Conservation (phyloP, 495 filamentous ascomycete species). For the Margaritispora aquatica region DNA sequence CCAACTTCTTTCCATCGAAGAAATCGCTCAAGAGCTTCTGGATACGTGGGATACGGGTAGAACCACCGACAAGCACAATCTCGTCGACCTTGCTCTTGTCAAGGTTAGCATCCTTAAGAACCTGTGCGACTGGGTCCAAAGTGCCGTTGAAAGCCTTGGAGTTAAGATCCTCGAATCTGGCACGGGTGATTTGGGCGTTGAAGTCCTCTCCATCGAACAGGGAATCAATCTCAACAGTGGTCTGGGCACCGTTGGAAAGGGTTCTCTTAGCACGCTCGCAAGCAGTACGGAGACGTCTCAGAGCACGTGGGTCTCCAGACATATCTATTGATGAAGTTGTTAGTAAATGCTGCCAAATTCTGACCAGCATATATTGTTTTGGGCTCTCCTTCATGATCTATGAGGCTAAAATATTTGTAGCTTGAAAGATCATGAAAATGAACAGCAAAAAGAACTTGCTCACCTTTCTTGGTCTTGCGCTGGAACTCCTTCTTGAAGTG, state of each 20-base stretch:
- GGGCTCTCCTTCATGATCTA: too few species aligned
- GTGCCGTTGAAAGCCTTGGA: constrained; percentile 94
- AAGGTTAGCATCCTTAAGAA: constrained; percentile 91
- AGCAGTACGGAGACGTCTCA: constrained; percentile 94
- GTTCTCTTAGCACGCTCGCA: constrained; percentile 99
- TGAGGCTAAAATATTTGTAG: too few species aligned
- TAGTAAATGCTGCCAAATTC: constrained; percentile 20
- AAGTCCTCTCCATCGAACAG: constrained; percentile 97
- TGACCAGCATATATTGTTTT: too few species aligned
- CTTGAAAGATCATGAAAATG: too few species aligned
- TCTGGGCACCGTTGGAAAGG: constrained; percentile 92
- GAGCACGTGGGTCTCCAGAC: constrained; percentile 86
- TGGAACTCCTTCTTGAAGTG: constrained; percentile 96
- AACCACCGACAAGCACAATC: constrained; percentile 97
- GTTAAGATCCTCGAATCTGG: constrained; percentile 98
- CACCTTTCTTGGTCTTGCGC: constrained; percentile 71
- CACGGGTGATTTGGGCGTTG: constrained; percentile 98
- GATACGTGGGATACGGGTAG: constrained; percentile 97
- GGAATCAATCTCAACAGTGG: constrained; percentile 98
- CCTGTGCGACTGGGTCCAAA: constrained; percentile 97
- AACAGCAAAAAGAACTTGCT: too few species aligned
- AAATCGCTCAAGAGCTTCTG: constrained; percentile 98
- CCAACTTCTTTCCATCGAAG: constrained; percentile 98
- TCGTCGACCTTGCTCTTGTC: constrained; percentile 95
- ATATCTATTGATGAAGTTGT: constrained; percentile 50